These are phyloP conservation scores for Fagus sylvatica DNA, from an alignment of 306 rosid genomes.

Conservation along the genomic window DNA sequence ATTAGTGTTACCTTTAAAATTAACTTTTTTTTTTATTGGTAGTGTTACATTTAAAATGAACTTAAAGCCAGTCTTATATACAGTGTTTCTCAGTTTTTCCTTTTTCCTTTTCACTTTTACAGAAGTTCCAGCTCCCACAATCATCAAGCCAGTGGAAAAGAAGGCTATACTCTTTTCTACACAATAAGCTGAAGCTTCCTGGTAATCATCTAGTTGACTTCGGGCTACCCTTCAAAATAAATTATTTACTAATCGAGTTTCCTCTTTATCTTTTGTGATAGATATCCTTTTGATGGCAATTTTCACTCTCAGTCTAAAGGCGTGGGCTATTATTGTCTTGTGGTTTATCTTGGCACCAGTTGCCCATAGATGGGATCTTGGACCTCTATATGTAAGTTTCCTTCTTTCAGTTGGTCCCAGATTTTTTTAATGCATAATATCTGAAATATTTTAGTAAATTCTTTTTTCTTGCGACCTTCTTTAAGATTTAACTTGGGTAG, in stretches of 20 bases:
- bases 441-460: not conserved
- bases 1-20: slow-evolving; percentile 17
- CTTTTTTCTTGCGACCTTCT: not conserved
- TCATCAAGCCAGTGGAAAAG: slow-evolving; percentile 86
- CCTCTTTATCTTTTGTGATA: slow-evolving; percentile 38
- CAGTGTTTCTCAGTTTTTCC: not conserved
- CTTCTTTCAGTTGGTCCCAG: not conserved
- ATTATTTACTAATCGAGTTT: slow-evolving; percentile 33
- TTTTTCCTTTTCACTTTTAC: slow-evolving; percentile 33
- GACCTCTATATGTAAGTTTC: slow-evolving; percentile 83
- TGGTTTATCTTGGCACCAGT: slow-evolving; percentile 94
- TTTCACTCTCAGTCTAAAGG: slow-evolving; percentile 80
- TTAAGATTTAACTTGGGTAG: not conserved
- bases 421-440: slow-evolving; percentile 1
- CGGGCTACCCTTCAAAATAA: slow-evolving; percentile 8
- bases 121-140: slow-evolving; percentile 89
- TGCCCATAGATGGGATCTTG: slow-evolving; percentile 82
- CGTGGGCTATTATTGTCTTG: slow-evolving; percentile 65
- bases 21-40: not conserved
- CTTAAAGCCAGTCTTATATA: slow-evolving; percentile 5
- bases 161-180: slow-evolving; percentile 68
- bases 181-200: slow-evolving; percentile 85
- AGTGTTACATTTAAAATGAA: slow-evolving; percentile 14
- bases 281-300: slow-evolving; percentile 87
- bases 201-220: slow-evolving; percentile 45